Evolutionary conservation across 495 filamentous ascomycete genomes (phyloP).

Genomic region (Clavariopsis aquatica): DNA sequence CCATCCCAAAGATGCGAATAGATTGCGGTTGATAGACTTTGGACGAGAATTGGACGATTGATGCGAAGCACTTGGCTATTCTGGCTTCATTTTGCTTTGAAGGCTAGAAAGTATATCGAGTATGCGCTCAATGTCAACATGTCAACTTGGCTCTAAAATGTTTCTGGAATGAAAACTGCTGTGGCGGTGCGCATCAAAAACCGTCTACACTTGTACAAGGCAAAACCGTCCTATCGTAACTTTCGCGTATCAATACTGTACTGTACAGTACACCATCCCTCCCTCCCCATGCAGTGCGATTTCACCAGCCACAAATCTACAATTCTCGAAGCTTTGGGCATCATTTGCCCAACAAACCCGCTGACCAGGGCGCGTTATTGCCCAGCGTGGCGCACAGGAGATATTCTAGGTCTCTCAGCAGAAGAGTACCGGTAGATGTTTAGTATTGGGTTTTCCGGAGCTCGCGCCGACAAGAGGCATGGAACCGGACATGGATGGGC

Average conservation of each 20-base stretch:
- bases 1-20: constrained; percentile 77
- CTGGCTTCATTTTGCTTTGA: too few species aligned
- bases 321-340: background rate
- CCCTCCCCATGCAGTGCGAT: too few species aligned
- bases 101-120: background rate
- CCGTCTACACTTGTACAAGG: background rate
- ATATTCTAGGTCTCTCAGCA: too few species aligned
- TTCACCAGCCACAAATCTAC: background rate
- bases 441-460: background rate
- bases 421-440: too few species aligned
- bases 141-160: too few species aligned
- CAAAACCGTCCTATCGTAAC: constrained; percentile 13
- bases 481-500: background rate
- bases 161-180: too few species aligned
- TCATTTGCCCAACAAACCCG: background rate
- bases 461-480: background rate
- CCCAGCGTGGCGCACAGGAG: background rate
- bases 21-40: constrained; percentile 80
- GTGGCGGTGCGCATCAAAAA: constrained; percentile 19
- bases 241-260: constrained; percentile 17
- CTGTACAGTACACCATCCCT: too few species aligned
- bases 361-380: background rate
- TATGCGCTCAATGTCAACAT: too few species aligned
- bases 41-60: constrained; percentile 72
- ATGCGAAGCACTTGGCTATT: constrained; percentile 10